These are phyloP conservation scores for Ceratocystis ficicola DNA, from an alignment of 2,329 filamentous ascomycete genomes.

Conservation along the genomic window DNA sequence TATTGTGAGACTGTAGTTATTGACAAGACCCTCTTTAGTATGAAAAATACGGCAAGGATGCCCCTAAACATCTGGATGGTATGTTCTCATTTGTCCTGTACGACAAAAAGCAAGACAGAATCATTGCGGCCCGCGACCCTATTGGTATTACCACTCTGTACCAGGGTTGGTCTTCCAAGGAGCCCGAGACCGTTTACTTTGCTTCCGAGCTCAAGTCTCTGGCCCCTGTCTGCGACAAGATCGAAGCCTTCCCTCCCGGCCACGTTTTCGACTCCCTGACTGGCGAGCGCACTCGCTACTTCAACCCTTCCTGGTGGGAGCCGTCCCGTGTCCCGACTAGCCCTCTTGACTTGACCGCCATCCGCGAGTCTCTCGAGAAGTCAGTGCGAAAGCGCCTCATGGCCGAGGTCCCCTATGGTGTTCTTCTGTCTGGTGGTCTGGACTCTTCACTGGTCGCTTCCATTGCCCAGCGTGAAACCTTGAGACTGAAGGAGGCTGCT, in stretches of 20 bases:
- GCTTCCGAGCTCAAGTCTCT: constrained; percentile 94
- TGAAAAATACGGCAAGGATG: constrained; percentile 79
- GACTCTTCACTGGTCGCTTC: constrained; percentile 92
- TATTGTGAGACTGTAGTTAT: too few species aligned
- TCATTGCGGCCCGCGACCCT: constrained; percentile 86
- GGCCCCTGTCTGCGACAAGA: constrained; percentile 86
- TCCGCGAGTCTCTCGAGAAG: constrained; percentile 74
- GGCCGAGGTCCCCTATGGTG: constrained; percentile 97
- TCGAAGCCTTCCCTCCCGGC: constrained; percentile 85
- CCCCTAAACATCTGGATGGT: constrained; percentile 86
- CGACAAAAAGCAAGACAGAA: constrained; percentile 86
- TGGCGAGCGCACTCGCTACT: constrained; percentile 74
- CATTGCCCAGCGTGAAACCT: constrained; percentile 86
- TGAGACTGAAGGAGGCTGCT: constrained; percentile 58
- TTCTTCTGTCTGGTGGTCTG: constrained; percentile 84
- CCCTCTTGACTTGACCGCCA: constrained; percentile 69
- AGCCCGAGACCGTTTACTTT: constrained; percentile 81
- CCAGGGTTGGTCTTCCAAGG: constrained; percentile 76
- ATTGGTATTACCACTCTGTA: constrained; percentile 97
- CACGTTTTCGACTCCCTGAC: constrained; percentile 95
- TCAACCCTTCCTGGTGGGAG: constrained; percentile 86
- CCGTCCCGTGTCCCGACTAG: constrained; percentile 62
- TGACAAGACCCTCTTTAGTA: constrained; percentile 45
- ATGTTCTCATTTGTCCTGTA: constrained; percentile 99
- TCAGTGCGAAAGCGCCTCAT: constrained; percentile 93